Percentiles rank a stretch among this genome's conserved stretches.
Conservation (phyloP, 495 filamentous ascomycete species). For the Trichoderma reesei region DNA sequence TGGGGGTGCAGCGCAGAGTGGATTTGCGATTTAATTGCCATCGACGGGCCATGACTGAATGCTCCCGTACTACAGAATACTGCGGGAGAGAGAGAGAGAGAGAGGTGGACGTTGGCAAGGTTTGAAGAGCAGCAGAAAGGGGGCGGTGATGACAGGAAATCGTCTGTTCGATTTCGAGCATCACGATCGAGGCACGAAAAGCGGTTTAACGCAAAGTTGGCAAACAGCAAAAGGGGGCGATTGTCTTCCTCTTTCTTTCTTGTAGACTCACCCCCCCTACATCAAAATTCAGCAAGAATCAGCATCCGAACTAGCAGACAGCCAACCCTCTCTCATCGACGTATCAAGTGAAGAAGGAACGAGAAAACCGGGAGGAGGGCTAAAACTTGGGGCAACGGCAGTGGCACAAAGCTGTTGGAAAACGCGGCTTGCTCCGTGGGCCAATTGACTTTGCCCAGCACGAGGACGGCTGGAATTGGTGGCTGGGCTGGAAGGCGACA, state of each 20-base stretch:
- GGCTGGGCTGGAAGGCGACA: background rate
- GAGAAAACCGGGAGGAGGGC: background rate
- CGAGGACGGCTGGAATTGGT: background rate
- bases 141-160: background rate
- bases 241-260: too few relatives aligned
- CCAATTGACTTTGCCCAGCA: background rate
- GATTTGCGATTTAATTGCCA: background rate
- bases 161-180: too few relatives aligned
- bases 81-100: background rate
- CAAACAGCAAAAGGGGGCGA: too few relatives aligned
- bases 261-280: too few relatives aligned
- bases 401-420: background rate
- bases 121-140: too few relatives aligned
- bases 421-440: background rate
- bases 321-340: too few relatives aligned
- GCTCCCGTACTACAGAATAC: background rate
- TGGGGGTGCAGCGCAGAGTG: background rate
- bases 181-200: too few relatives aligned
- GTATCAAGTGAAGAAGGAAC: background rate
- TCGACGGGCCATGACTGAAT: background rate
- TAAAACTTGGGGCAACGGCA: background rate
- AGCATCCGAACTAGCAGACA: too few relatives aligned
- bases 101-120: too few relatives aligned
- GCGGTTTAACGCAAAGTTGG: too few relatives aligned
- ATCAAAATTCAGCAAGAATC: too few relatives aligned